Conservation (phyloP, 2,329 filamentous ascomycete genomes). For the Cephalotrichum gorgonifer region DNA sequence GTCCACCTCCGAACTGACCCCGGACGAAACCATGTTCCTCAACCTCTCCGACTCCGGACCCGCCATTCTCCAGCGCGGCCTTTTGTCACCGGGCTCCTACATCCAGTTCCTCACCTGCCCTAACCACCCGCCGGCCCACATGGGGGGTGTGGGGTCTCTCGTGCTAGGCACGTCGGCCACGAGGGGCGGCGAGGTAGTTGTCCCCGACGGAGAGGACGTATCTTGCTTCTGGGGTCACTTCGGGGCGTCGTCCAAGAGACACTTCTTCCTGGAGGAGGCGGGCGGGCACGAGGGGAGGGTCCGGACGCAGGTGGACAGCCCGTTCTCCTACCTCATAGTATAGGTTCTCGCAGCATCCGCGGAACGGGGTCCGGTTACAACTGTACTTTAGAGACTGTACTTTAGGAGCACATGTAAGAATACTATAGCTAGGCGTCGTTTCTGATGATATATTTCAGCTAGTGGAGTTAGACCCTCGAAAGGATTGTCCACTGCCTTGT, state of each 20-base stretch:
- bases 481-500: too few relatives aligned
- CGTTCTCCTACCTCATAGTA: conserved; percentile 4
- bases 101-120: conserved; percentile 54
- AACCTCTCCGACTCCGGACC: conserved; percentile 20
- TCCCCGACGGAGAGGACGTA: conserved; percentile 13
- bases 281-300: background rate
- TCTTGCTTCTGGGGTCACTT: conserved; percentile 32
- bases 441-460: too few relatives aligned
- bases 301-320: conserved; percentile 7
- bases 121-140: conserved; percentile 15
- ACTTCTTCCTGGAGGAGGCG: conserved; percentile 36
- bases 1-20: conserved; percentile 9
- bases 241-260: conserved; percentile 51
- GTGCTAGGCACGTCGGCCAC: conserved; percentile 5
- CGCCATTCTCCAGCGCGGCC: conserved; percentile 21
- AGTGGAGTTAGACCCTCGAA: too few relatives aligned
- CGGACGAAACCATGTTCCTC: conserved; percentile 16
- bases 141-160: conserved; percentile 3
- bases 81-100: conserved; percentile 52
- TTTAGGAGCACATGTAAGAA: background rate
- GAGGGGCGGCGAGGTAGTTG: background rate
- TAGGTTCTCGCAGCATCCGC: too few relatives aligned
- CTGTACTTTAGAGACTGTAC: too few relatives aligned
- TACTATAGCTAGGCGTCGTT: too few relatives aligned
- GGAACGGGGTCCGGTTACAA: too few relatives aligned